A percentile compares a stretch with the other conserved stretches of the same genome.
phyloP scores from a whole-genome alignment of 2,329 filamentous ascomycete species.

The Helotiales sp. region DNA sequence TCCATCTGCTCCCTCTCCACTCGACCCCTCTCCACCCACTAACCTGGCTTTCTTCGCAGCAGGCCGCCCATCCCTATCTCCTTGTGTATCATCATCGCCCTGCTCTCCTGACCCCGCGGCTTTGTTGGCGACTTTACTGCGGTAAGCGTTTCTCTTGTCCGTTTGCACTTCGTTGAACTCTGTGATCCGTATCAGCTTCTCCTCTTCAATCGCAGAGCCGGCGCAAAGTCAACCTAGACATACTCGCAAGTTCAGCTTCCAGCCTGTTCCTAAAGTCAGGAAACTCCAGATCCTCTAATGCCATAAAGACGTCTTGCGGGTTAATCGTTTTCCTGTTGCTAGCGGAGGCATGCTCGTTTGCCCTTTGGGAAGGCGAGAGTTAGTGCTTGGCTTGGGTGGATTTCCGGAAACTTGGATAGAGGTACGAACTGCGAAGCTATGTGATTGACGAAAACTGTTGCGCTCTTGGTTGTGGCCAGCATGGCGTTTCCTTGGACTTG shows the following conservation, averaged over 20 bases:
- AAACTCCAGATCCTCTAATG: slow-evolving; percentile 77
- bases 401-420: background rate
- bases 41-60: slow-evolving; percentile 46
- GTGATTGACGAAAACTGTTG: slow-evolving; percentile 84
- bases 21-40: slow-evolving; percentile 50
- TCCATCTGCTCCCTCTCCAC: slow-evolving; percentile 56
- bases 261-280: slow-evolving; percentile 70
- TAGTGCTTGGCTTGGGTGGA: background rate
- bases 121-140: slow-evolving; percentile 71
- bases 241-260: slow-evolving; percentile 78
- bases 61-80: slow-evolving; percentile 38
- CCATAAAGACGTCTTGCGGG: slow-evolving; percentile 76
- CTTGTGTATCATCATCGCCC: slow-evolving; percentile 31
- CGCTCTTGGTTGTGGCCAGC: slow-evolving; percentile 78
- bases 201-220: slow-evolving; percentile 5
- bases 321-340: slow-evolving; percentile 80
- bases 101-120: slow-evolving; percentile 34
- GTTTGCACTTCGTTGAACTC: slow-evolving; percentile 53
- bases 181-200: slow-evolving; percentile 21
- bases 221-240: slow-evolving; percentile 41
- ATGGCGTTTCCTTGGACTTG: slow-evolving; percentile 85
- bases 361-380: slow-evolving; percentile 52
- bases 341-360: slow-evolving; percentile 71
- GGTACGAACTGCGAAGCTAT: slow-evolving; percentile 71
- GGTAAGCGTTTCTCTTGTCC: slow-evolving; percentile 75